Percentiles rank a stretch among this genome's conserved stretches.
These are phyloP conservation scores for Fonsecaea nubica DNA, from an alignment of 2,329 filamentous ascomycete genomes.

Conservation along the genomic window DNA sequence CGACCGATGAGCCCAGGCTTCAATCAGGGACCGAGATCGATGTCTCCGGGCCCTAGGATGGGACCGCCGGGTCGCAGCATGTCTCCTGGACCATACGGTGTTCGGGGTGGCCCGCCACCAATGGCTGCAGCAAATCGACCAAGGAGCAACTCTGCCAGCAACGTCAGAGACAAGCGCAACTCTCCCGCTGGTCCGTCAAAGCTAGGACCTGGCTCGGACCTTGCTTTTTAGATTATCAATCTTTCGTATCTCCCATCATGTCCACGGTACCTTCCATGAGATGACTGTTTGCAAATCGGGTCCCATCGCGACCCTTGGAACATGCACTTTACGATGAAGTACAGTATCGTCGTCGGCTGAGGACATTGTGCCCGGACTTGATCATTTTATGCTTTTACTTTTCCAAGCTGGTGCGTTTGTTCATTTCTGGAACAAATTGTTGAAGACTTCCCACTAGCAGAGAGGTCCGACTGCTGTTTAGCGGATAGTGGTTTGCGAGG, in stretches of 20 bases:
- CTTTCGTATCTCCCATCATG: background rate
- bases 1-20: slow-evolving; percentile 38
- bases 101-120: slow-evolving; percentile 50
- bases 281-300: background rate
- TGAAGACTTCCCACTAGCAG: background rate
- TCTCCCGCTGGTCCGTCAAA: slow-evolving; percentile 43
- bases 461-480: slow-evolving; percentile 15
- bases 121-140: slow-evolving; percentile 49
- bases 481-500: slow-evolving; percentile 4
- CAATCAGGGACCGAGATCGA: slow-evolving; percentile 48
- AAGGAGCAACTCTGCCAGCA: slow-evolving; percentile 54
- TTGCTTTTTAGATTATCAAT: slow-evolving; percentile 28
- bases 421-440: slow-evolving; percentile 8
- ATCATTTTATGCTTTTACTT: slow-evolving; percentile 11
- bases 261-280: background rate
- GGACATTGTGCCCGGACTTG: slow-evolving; percentile 11
- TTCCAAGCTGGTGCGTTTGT: slow-evolving; percentile 10
- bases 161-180: slow-evolving; percentile 50
- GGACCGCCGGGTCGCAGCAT: slow-evolving; percentile 51
- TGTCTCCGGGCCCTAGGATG: slow-evolving; percentile 56
- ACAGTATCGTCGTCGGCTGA: slow-evolving; percentile 3
- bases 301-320: slow-evolving; percentile 4
- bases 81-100: slow-evolving; percentile 55
- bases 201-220: slow-evolving; percentile 35
- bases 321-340: slow-evolving; percentile 18